Conservation (phyloP, 1,284 basidiomycete genomes). For the Schizopora paradoxa region DNA sequence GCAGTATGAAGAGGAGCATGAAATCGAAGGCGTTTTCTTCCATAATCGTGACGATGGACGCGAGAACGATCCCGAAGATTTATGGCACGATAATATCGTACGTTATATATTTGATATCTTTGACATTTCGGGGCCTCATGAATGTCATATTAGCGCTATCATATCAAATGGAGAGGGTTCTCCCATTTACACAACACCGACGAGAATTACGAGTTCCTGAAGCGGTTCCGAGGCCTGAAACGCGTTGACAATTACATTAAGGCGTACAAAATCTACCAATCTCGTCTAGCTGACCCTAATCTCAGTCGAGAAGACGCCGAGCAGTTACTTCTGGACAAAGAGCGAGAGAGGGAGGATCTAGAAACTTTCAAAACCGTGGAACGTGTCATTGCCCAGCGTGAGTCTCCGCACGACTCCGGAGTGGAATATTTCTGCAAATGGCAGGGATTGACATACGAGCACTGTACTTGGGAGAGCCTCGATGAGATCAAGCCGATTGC, state of each 20-base stretch:
- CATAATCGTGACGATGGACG: slow-evolving; percentile 80
- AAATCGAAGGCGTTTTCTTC: slow-evolving; percentile 83
- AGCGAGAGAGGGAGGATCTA: slow-evolving; percentile 84
- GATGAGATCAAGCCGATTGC: slow-evolving; percentile 76
- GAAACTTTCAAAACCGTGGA: slow-evolving; percentile 93
- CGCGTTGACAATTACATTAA: slow-evolving; percentile 99
- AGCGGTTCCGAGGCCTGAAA: slow-evolving; percentile 90
- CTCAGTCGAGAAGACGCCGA: slow-evolving; percentile 88
- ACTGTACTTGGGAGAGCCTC: slow-evolving; percentile 93
- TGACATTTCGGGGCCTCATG: slow-evolving; percentile 16
- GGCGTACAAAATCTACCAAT: slow-evolving; percentile 70
- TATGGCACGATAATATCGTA: slow-evolving; percentile 84
- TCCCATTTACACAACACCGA: slow-evolving; percentile 96
- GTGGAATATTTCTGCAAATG: slow-evolving; percentile 98
- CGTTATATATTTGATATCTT: slow-evolving; percentile 28
- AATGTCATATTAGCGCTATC: slow-evolving; percentile 63
- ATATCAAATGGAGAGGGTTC: slow-evolving; percentile 95
- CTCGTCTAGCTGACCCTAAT: slow-evolving; percentile 60
- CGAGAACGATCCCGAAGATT: slow-evolving; percentile 69
- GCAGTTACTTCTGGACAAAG: slow-evolving; percentile 83
- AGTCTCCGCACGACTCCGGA: slow-evolving; percentile 55
- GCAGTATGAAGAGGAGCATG: slow-evolving; percentile 74
- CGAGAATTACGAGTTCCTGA: slow-evolving; percentile 92
- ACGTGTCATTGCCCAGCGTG: slow-evolving; percentile 83
- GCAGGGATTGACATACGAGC: slow-evolving; percentile 90